Evolutionary conservation across 495 filamentous ascomycete species (phyloP), one percentile per base, ranked within the genome.

Genomic region (Paragyromitra xinjiangensis): DNA sequence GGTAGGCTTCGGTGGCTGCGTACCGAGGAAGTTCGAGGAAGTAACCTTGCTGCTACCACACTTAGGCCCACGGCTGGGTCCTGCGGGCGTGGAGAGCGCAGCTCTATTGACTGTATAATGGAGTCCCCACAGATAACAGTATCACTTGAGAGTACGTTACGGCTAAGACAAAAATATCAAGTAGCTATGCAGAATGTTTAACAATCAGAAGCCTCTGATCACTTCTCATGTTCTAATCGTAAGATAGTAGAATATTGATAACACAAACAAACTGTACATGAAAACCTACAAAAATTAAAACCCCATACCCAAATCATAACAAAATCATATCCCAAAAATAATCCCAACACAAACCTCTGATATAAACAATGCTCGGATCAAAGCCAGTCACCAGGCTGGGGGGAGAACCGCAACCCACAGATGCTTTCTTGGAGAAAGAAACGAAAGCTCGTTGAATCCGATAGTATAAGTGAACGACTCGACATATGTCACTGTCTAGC

Each of bases 391-490:
- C 61, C 40, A 45, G 44, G 34, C 50, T 24, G n/a, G 19, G 29
- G 34, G 48, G 19, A 12, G 44, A 12, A 22, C 6, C 7, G 16
- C 29, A 55, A 56, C 51, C 37, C 65, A 53, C 50, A 42, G 11
- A 6, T 6, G 16, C 51, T 9, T 34, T 48, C 9, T 16, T 39
- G 11, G 11, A 14, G 24, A 3, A 39, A 62, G 12, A 29, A 48
- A 2, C 6, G 1, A 19, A 34, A n/a, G 0, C 22, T 50, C 19
- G n/a, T 3, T 9, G n/a, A 42, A 58, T 70, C 24, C 19, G 55
- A 70, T 59, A 24, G 55, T 58, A 70, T 64, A 58, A 44, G 67
- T 45, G 40, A 61, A 59, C 53, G 39, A 48, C 40, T 40, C 8
- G 39, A 34, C 12, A 59, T 44, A 16, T 45, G 39, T 48, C 55